Evolutionary conservation across 805 yeast genomes (phyloP), one percentile per base, ranked within the genome.

Genomic region (Saturnispora mendoncae): DNA sequence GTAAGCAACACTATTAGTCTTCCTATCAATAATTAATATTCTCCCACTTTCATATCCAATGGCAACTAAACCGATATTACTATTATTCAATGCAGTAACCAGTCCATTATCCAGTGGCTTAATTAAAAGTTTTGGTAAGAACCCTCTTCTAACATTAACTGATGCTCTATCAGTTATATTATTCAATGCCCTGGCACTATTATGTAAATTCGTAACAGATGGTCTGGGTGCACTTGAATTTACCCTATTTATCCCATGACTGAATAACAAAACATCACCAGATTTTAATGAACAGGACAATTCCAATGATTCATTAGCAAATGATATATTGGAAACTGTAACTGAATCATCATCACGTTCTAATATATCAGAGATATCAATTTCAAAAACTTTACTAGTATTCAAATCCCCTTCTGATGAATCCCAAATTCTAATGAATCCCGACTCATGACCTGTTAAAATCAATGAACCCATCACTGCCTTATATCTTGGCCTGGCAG

Each of bases 391-490:
- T 6, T 73, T 64, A 7, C 72, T 62, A 30, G 77, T 78, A 43
- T 71, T 77, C 6, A 78, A 52, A 46, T 84, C 95, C 17, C 83
- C 82, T 43, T 78, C 76, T 0, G 94, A 77, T 0, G 86, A 80
- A 61, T 90, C 95, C 78, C 87, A 80, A 8, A 90, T 66, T 41
- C 96, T 70, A 0, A 92, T 75, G 27, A 80, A 72, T 0, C 97
- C 97, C 56, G 81, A 81, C 27, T 78, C 74, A 55, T 92, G 95
- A 0, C 97, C 97, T 0, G 95, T 79, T 1, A 86, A 78, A 32
- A 88, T 65, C 10, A 73, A 74, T 3, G 80, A 74, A 31, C 83
- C 68, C 18, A 65, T 60, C 27, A 72, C 78, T 2, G 70, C 64
- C 38, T 78, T 69, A 30, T 69, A 58, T 24, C 64, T 65, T 18